Percentiles rank a stretch among this genome's conserved stretches.
Evolutionary conservation across 768 basidiomycete species (phyloP).

Genomic region (Pisolithus albus): DNA sequence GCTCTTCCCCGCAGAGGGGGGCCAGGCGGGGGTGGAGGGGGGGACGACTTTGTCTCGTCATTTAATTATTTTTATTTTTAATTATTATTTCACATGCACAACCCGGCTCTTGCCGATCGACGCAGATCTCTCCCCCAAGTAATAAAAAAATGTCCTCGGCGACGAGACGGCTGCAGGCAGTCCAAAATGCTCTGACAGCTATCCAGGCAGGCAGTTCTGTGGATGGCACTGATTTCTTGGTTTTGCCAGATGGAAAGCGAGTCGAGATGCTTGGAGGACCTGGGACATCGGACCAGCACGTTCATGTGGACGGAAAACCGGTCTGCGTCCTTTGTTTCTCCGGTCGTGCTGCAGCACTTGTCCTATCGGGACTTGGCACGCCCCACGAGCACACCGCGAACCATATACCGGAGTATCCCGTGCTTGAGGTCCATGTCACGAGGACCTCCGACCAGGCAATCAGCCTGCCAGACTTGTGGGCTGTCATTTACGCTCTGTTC

Average conservation of each 20-base stretch:
- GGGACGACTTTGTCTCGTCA: neutral
- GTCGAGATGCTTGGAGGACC: neutral
- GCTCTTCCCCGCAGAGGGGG: constrained; percentile 59
- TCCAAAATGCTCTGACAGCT: constrained; percentile 9
- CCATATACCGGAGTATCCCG: constrained; percentile 16
- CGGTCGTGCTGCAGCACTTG: constrained; percentile 6
- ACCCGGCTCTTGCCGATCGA: neutral
- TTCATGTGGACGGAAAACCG: constrained; percentile 4
- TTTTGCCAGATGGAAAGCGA: constrained; percentile 14
- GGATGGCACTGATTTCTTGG: neutral
- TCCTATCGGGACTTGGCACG: constrained; percentile 16
- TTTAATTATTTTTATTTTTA: too few species aligned
- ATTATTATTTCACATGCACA: neutral
- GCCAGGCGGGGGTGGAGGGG: neutral
- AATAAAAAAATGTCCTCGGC: constrained; percentile 6
- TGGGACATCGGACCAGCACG: neutral
- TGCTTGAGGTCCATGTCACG: constrained; percentile 10
- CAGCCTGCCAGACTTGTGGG: constrained; percentile 34
- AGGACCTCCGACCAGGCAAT: constrained; percentile 5
- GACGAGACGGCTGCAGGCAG: constrained; percentile 4
- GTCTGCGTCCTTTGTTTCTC: constrained; percentile 11
- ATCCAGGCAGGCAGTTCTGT: too few species aligned
- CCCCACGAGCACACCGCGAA: constrained; percentile 13
- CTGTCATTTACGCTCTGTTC: constrained; percentile 35
- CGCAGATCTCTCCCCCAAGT: neutral